phyloP scores from a whole-genome alignment of 257 asterid genomes.

The Echium plantagineum region DNA sequence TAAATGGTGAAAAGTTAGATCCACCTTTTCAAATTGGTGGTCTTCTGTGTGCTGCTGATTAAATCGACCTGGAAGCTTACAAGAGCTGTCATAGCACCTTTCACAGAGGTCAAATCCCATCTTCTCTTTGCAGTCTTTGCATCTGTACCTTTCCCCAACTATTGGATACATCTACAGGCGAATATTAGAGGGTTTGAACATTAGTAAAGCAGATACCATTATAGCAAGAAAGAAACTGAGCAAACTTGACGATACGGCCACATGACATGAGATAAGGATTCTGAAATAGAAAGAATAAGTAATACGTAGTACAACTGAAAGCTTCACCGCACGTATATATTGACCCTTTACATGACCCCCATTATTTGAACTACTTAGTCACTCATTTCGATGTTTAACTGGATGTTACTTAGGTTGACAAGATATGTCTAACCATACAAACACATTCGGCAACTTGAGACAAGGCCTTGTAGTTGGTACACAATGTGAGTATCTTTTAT shows the following conservation, averaged over 20 bases:
- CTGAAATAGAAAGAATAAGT: background rate
- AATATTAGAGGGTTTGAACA: background rate
- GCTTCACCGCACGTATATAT: background rate
- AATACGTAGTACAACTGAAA: background rate
- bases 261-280: background rate
- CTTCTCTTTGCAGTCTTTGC: conserved; percentile 56
- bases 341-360: background rate
- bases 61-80: conserved; percentile 59
- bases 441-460: too few species aligned
- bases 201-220: background rate
- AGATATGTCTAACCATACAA: background rate
- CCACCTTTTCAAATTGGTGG: conserved; percentile 29
- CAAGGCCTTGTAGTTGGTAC: background rate
- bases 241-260: background rate
- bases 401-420: background rate
- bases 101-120: conserved; percentile 70
- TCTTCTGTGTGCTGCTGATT: conserved; percentile 70
- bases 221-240: background rate
- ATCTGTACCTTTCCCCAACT: conserved; percentile 50
- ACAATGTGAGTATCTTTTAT: too few species aligned
- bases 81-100: conserved; percentile 36
- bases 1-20: conserved; percentile 2
- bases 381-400: background rate
- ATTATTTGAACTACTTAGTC: background rate
- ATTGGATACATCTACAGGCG: conserved; percentile 54